Evolutionary conservation across 2,329 filamentous ascomycete species (phyloP), one percentile per base, ranked within the genome.

Genomic region (Fusarium sp.): DNA sequence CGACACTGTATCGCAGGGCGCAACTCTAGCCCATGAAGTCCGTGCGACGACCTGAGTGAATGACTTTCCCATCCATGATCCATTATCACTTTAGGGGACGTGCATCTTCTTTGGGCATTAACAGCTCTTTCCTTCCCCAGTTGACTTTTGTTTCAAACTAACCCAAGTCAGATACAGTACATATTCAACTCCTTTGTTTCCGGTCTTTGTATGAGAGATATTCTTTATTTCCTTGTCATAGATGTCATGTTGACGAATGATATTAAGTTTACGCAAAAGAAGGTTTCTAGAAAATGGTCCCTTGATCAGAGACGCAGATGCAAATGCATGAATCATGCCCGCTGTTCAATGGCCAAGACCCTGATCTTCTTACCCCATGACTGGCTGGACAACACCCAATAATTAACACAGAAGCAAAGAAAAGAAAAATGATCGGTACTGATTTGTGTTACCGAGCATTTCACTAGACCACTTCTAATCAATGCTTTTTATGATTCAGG

Each of bases 61-160:
- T n/a, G 18, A 38, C 34, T 38, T 40, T 52, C 27, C 10, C 27
- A 29, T 27, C 25, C 25, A 27, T 27, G 24, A 27, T 27, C 25
- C 25, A 27, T 29, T 29, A 29, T 29, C 8, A 38, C 48, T 51
- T 54, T 13, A 29, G 20, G 58, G 67, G 67, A 64, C 62, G 67
- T 70, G 67, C 67, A 57, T 70, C 51, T 70, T 70, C 51, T 53
- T 68, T 70, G 58, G 67, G 67, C 67, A 70, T 60, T 64, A 70
- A 56, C 51, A 47, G 34, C 18, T 45, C 18, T 32, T 62, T 57
- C 41, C 27, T 59, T 58, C 41, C 54, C 55, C 45, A 51, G 43
- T 61, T 58, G 47, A 53, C 53, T n/a, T 34, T 55, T 74, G 76
- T 78, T 77, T 77, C 76, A 74, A 71, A 72, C 73, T 74, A 73